Evolutionary conservation across 331 rosid genomes (phyloP), one percentile per base, ranked within the genome.

Genomic region (Rhamnella rubrinervis): DNA sequence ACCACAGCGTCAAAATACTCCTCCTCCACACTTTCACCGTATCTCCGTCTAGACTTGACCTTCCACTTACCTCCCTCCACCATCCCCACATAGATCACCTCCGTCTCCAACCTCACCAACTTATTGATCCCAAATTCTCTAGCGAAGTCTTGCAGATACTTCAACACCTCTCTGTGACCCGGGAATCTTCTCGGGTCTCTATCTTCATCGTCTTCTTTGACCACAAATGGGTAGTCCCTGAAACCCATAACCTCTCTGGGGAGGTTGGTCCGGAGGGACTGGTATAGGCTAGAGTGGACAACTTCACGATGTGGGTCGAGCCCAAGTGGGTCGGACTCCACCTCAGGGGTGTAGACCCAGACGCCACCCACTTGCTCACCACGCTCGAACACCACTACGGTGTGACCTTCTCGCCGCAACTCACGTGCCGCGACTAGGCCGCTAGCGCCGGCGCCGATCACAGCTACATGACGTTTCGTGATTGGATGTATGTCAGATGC

Each of bases 151-250:
- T 68, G 59, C 81, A 93, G 73, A 60, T 90, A 93, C 86, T 55
- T 69, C 74, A 88, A 58, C 7, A 93, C 96, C 84, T 88, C 98
- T 49, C 56, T 56, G 71, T 93, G 98, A 66, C 89, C 57, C n/a
- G 97, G 98, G 73, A 83, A 90, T 77, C 96, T 86, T 74, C 98
- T 86, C 21, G 83, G 63, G 50, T 93, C 97, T 61, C 93, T 75
- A 26, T 69, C 91, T 11, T 74, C 23, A 44, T 68, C 85, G 7
- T 79, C 67, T 49, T 57, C 88, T 38, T 31, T 71, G 55, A 63
- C 76, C 60, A 66, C 84, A 70, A 93, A 93, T 2, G 96, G 98
- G 78, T 77, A 93, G 71, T 88, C 96, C 14, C 61, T 68, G 76
- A 80, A 84, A 8, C 96, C 89, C 97, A 90, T 93, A 15, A 49